Evolutionary conservation across 2,329 filamentous ascomycete species (phyloP).

Genomic region (Colletotrichum destructivum): DNA sequence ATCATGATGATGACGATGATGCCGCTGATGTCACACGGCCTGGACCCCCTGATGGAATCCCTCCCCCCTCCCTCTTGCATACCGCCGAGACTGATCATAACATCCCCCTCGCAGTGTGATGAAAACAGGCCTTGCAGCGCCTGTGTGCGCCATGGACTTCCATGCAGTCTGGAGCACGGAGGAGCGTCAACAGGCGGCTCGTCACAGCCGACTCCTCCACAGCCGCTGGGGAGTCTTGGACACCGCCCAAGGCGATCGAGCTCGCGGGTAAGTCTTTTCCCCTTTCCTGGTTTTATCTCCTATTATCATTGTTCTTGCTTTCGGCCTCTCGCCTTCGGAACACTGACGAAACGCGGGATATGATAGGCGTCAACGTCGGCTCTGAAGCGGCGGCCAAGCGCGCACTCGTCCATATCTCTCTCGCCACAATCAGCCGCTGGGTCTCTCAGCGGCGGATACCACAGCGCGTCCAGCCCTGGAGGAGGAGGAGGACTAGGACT

Average conservation of each 20-base stretch:
- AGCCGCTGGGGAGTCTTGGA: constrained; percentile 6
- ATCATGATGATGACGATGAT: too few relatives aligned
- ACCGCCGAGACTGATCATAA: constrained; percentile 14
- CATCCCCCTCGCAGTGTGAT: constrained; percentile 52
- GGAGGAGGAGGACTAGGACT: background rate
- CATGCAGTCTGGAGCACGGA: constrained; percentile 49
- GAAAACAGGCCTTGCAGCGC: constrained; percentile 56
- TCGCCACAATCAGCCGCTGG: constrained; percentile 34
- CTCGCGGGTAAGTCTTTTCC: constrained; percentile 24
- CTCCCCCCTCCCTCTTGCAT: background rate
- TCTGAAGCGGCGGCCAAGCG: constrained; percentile 33
- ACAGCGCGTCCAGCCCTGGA: constrained; percentile 18
- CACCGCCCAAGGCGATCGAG: constrained; percentile 25
- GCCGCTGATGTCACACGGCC: background rate
- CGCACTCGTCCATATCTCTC: constrained; percentile 31
- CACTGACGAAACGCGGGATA: constrained; percentile 20
- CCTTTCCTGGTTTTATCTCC: background rate
- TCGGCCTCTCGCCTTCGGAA: constrained; percentile 26
- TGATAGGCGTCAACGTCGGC: constrained; percentile 25
- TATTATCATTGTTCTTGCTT: background rate
- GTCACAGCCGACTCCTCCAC: constrained; percentile 17
- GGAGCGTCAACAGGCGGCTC: constrained; percentile 19
- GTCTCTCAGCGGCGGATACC: constrained; percentile 26
- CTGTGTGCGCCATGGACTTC: constrained; percentile 53
- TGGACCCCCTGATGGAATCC: background rate